A percentile compares a stretch with the other conserved stretches of the same genome.
Conservation (phyloP, 768 basidiomycete genomes). For the Inosperma sp. region DNA sequence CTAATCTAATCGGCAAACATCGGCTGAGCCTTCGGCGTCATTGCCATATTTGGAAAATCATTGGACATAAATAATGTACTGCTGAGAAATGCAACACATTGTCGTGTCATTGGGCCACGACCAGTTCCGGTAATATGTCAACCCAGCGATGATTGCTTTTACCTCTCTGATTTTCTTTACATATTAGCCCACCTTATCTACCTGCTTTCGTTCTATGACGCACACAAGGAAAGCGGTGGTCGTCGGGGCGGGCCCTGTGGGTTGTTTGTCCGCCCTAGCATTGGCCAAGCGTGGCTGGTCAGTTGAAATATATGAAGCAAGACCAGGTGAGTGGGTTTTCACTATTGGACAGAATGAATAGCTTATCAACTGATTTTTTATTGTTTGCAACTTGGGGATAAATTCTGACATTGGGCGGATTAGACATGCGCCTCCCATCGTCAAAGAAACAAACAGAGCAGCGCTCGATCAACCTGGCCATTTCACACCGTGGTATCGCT, state of each 20-base stretch:
- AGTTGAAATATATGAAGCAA: conserved; percentile 74
- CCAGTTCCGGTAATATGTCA: conserved; percentile 12
- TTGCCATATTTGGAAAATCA: too few relatives aligned
- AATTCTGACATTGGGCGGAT: conserved; percentile 12
- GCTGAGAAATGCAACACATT: too few relatives aligned
- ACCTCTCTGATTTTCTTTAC: neutral
- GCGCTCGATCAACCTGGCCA: conserved; percentile 94
- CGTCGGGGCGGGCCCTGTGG: conserved; percentile 91
- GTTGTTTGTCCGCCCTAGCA: conserved; percentile 83
- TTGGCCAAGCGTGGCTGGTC: conserved; percentile 84
- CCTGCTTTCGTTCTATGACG: conserved; percentile 12
- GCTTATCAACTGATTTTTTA: conserved; percentile 3
- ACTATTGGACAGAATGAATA: conserved; percentile 12
- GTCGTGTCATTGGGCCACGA: conserved; percentile 9
- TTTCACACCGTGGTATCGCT: conserved; percentile 88
- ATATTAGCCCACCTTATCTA: neutral
- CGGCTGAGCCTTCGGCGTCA: too few relatives aligned
- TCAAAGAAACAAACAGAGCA: conserved; percentile 63
- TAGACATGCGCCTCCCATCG: conserved; percentile 72
- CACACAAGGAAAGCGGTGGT: conserved; percentile 44
- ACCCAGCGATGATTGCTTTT: conserved; percentile 9
- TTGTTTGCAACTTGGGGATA: conserved; percentile 13
- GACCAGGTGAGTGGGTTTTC: conserved; percentile 52
- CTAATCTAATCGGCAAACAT: conserved; percentile 17
- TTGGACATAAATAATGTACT: too few relatives aligned